Percentiles rank a stretch among this genome's conserved stretches.
Evolutionary conservation across 2,329 filamentous ascomycete genomes (phyloP).

Genomic region (Diaporthe eres): DNA sequence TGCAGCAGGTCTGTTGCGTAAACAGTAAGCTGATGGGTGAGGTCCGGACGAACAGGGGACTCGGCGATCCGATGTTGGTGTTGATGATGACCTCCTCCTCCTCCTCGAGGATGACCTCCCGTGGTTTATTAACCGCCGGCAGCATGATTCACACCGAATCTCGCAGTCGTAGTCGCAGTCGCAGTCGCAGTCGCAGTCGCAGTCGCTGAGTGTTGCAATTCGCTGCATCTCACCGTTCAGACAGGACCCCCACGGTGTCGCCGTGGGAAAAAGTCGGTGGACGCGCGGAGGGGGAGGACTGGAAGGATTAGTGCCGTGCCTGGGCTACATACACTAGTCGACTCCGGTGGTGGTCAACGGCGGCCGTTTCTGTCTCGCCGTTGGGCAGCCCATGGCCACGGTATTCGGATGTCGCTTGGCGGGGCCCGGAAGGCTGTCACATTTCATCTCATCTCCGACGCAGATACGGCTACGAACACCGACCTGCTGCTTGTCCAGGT

Average conservation of each 20-base stretch:
- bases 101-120: not conserved
- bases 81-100: not conserved
- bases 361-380: constrained; percentile 18
- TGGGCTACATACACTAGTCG: not conserved
- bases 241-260: not conserved
- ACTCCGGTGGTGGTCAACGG: not conserved
- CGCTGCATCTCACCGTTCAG: not conserved
- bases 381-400: not conserved
- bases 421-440: constrained; percentile 11
- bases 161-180: not conserved
- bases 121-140: no score
- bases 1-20: not conserved
- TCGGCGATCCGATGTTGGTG: not conserved
- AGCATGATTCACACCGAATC: not conserved
- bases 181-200: not conserved
- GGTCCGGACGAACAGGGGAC: not conserved
- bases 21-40: not conserved
- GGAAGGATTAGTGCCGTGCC: constrained; percentile 2
- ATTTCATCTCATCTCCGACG: constrained; percentile 15
- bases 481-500: not conserved
- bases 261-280: not conserved
- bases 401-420: constrained; percentile 26
- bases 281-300: not conserved
- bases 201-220: not conserved
- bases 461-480: not conserved